Evolutionary conservation across 805 yeast genomes (phyloP), one percentile per base, ranked within the genome.

Genomic region (Schizosaccharomyces lindneri): DNA sequence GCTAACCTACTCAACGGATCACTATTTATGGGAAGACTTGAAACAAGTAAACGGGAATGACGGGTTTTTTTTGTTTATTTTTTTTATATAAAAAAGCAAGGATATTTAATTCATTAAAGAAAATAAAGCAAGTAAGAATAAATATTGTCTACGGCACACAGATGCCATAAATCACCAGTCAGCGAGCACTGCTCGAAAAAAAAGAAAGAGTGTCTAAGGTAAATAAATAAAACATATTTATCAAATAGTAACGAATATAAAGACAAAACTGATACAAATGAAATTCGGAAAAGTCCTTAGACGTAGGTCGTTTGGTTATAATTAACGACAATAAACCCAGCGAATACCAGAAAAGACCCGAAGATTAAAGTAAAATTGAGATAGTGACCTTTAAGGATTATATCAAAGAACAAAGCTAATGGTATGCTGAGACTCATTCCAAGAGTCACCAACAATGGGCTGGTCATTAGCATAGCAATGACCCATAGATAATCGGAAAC

Each of bases 401-500:
- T 76, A 70, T 93, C 98, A 39, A 96, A 95, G 41, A 87, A 70
- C 86, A 93, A 85, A 0, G 97, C 95, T 61, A 93, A 78, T 2
- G 98, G 98, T 21, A 93, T 93, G 0, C 97, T 90, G 63, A 89
- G 80, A 24, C 95, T 84, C 39, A 93, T 75, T 0, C 98, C 98
- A 11, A 93, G 95, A 0, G 98, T 93, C 2, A 90, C 97, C 0
- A 95, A 89, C 65, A 93, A 75, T 1, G 98, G 98, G 55, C 93
- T 84, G 0, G 98, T 93, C 68, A 93, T 74, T 41, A 93, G 76
- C 80, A 89, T 93, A 0, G 97, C 95, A 65, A 87, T 81, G 43
- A 95, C 95, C 98, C 98, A 93, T 68, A 94, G 82, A 67, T 84
- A 88, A 70, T 93, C 98, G 48, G 95, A 84, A 17, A 89, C 72